Evolutionary conservation across 495 filamentous ascomycete species (phyloP).

Genomic region (Venustampulla echinocandica): DNA sequence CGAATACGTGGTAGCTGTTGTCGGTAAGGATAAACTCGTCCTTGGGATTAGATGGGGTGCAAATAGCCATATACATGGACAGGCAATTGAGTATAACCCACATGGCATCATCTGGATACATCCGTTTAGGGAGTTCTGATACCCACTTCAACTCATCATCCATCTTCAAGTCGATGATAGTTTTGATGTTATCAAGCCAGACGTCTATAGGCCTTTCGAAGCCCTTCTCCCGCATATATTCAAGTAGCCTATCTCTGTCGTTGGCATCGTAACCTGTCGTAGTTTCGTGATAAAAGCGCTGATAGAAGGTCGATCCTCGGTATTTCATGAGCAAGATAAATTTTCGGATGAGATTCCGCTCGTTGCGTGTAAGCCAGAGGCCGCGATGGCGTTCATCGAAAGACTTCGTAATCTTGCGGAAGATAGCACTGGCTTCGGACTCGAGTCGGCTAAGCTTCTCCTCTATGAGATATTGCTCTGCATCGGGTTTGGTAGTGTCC

Average conservation of each 20-base stretch:
- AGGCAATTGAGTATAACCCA: conserved; percentile 35
- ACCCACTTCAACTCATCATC: conserved; percentile 31
- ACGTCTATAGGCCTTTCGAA: conserved; percentile 39
- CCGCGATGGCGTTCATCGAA: conserved; percentile 8
- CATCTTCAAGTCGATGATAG: conserved; percentile 39
- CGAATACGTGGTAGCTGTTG: conserved; percentile 36
- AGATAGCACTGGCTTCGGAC: conserved; percentile 5
- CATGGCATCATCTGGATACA: conserved; percentile 35
- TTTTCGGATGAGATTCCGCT: conserved; percentile 38
- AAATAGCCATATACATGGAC: conserved; percentile 37
- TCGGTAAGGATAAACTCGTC: conserved; percentile 47
- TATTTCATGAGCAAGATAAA: conserved; percentile 50
- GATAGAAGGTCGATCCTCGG: conserved; percentile 28
- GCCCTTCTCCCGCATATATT: conserved; percentile 38
- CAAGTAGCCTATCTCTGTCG: conserved; percentile 30
- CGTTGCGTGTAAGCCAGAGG: conserved; percentile 31
- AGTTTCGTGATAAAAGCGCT: conserved; percentile 29
- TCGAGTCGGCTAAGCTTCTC: conserved; percentile 10
- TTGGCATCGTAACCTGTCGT: conserved; percentile 32
- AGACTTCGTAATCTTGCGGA: conserved; percentile 8
- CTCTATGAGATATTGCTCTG: conserved; percentile 11
- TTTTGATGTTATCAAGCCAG: conserved; percentile 41
- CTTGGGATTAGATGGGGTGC: conserved; percentile 27
- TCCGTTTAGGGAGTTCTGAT: conserved; percentile 21
- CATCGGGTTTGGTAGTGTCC: conserved; percentile 10